These are phyloP conservation scores for Plasmodium billcollinsi DNA, from an alignment of 169 alveolate species.

Conservation along the genomic window DNA sequence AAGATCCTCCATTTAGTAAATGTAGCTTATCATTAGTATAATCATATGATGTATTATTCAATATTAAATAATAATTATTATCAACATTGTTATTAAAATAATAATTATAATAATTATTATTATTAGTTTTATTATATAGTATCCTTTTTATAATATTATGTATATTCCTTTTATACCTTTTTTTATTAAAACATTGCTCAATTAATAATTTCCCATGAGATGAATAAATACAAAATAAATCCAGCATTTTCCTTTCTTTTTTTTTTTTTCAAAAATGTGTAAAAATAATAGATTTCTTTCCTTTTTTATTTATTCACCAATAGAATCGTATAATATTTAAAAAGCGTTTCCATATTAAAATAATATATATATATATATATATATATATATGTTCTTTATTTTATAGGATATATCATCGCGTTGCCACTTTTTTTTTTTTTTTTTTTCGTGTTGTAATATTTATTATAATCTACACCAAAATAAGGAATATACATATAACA, in stretches of 20 bases:
- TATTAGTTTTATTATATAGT: background rate
- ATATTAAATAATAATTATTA: background rate
- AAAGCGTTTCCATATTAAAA: background rate
- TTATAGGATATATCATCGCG: no score
- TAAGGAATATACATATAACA: no score
- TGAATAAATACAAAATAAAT: constrained; percentile 43
- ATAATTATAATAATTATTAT: background rate
- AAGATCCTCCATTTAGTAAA: background rate
- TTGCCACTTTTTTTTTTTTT: background rate
- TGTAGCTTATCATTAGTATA: no score
- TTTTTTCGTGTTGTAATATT: background rate
- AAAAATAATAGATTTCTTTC: background rate
- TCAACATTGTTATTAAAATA: background rate
- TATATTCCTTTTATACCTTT: background rate
- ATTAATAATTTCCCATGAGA: constrained; percentile 14
- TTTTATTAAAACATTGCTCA: constrained; percentile 30
- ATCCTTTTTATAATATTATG: constrained; percentile 14
- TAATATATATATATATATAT: background rate
- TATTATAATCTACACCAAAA: no score
- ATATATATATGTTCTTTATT: no score
- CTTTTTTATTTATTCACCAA: background rate
- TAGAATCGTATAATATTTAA: background rate
- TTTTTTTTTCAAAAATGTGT: background rate
- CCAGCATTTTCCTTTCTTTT: constrained; percentile 19
- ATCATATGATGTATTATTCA: no score